Evolutionary conservation across 345 rosid genomes (phyloP).

Genomic region (Eucalyptus caleyi): DNA sequence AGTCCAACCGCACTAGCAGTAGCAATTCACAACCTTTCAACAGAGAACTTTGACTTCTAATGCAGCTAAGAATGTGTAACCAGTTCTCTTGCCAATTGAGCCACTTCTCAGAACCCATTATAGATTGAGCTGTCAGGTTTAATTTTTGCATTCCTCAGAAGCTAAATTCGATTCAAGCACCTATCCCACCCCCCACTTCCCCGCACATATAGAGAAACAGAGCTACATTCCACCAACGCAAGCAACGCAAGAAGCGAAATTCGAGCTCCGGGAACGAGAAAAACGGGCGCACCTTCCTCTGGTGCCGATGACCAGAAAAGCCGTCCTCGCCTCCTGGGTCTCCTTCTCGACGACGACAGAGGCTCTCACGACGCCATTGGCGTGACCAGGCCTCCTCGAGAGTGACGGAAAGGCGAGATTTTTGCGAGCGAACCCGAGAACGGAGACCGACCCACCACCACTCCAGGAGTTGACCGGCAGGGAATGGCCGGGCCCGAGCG

Average conservation of each 20-base stretch:
- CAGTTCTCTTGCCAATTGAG: background rate
- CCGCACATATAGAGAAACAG: background rate
- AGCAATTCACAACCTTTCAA: background rate
- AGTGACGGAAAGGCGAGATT: slow-evolving; percentile 17
- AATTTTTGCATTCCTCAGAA: background rate
- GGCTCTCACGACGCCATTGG: slow-evolving; percentile 28
- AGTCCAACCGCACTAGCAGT: background rate
- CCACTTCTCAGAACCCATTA: background rate
- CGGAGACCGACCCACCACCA: slow-evolving; percentile 38
- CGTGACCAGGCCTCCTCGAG: background rate
- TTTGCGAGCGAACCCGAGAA: slow-evolving; percentile 33
- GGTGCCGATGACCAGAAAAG: slow-evolving; percentile 78
- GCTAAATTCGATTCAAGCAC: background rate
- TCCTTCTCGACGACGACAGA: slow-evolving; percentile 59
- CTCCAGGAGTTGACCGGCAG: slow-evolving; percentile 1
- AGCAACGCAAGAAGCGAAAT: background rate
- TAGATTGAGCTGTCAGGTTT: background rate
- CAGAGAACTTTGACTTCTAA: background rate
- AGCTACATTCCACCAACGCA: background rate
- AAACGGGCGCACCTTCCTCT: slow-evolving; percentile 60
- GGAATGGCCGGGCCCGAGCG: slow-evolving; percentile 4
- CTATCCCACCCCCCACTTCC: background rate
- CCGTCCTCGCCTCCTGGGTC: slow-evolving; percentile 46
- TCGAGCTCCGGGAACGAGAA: background rate
- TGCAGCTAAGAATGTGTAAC: background rate